Evolutionary conservation across 2,329 filamentous ascomycete genomes (phyloP), one percentile per base, ranked within the genome.

Genomic region (Aspergillus fischeri): DNA sequence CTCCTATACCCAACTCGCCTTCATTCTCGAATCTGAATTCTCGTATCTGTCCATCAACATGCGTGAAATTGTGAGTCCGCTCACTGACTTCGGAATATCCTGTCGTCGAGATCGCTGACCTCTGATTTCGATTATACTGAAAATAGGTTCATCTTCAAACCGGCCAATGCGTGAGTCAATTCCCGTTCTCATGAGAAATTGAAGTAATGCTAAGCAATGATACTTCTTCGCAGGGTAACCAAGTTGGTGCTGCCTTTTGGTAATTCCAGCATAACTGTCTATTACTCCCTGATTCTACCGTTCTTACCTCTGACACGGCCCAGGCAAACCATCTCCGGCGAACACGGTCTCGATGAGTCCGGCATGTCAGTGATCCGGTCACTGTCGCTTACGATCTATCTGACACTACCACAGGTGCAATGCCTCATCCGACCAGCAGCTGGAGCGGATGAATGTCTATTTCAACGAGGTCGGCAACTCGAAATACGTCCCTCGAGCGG

Each of bases 171-270:
- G 41, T 44, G 21, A 21, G 41, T 44, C 20, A 21, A 20, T 24
- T 11, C 41, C 7, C 0, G 20, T 11, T 20, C n/a, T 21, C 17
- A 21, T 47, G 20, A 47, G 44, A 14, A 11, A 11, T 21, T 10
- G 41, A 21, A 44, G 21, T 1, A 44, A 4, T 11, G 21, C 21
- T 44, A 44, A 44, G 8, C 21, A 5, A 3, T 9, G n/a, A 44
- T 21, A 21, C 21, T 44, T 10, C 6, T 24, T 52, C 52, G 70
- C 73, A 97, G 93, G 94, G 94, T 87, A 99, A 99, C 90, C 94
- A 99, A 91, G 96, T 97, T 72, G 94, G 94, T 93, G 94, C 94
- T 85, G 94, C 94, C 82, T 99, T 99, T 87, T 99, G 94, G 89
- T 91, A 81, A 17, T 38, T n/a, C 11, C 29, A 32, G 29, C 29